phyloP scores from a whole-genome alignment of 2,329 filamentous ascomycete species.

The Lachnellula suecica region DNA sequence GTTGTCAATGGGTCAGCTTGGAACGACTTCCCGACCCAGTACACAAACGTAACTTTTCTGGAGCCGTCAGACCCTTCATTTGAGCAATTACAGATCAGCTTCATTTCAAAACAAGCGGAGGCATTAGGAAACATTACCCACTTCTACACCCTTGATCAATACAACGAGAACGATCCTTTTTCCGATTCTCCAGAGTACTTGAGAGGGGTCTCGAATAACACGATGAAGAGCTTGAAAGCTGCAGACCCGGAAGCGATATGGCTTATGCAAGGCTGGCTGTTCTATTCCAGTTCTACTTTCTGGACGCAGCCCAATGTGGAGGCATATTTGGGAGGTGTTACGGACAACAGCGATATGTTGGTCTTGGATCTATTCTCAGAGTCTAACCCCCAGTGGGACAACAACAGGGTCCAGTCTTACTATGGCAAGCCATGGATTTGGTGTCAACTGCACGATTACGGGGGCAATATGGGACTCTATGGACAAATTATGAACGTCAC shows the following conservation, averaged over 20 bases:
- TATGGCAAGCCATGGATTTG: constrained; percentile 54
- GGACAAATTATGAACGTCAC: constrained; percentile 50
- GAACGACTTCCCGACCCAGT: constrained; percentile 40
- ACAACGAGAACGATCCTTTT: constrained; percentile 49
- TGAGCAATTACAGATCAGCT: constrained; percentile 42
- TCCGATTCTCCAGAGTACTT: constrained; percentile 45
- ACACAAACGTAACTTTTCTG: constrained; percentile 48
- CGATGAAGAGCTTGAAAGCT: constrained; percentile 46
- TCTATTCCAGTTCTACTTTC: constrained; percentile 42
- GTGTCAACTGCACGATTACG: constrained; percentile 52
- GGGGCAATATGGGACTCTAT: constrained; percentile 48
- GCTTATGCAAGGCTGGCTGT: constrained; percentile 54
- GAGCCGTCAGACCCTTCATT: constrained; percentile 45
- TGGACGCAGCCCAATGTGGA: constrained; percentile 46
- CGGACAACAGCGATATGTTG: constrained; percentile 44
- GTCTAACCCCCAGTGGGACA: constrained; percentile 48
- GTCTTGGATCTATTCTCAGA: constrained; percentile 52
- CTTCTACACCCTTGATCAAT: constrained; percentile 52
- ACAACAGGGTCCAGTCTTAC: constrained; percentile 43
- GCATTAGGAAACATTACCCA: constrained; percentile 48
- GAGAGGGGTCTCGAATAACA: constrained; percentile 40
- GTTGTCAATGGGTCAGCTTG: constrained; percentile 44
- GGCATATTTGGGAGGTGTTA: constrained; percentile 48
- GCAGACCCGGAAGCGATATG: constrained; percentile 48
- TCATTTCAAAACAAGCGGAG: constrained; percentile 44